Percentiles rank a stretch among this genome's conserved stretches.
phyloP scores from a whole-genome alignment of 345 rosid species.

The Eucalyptus regnans region DNA sequence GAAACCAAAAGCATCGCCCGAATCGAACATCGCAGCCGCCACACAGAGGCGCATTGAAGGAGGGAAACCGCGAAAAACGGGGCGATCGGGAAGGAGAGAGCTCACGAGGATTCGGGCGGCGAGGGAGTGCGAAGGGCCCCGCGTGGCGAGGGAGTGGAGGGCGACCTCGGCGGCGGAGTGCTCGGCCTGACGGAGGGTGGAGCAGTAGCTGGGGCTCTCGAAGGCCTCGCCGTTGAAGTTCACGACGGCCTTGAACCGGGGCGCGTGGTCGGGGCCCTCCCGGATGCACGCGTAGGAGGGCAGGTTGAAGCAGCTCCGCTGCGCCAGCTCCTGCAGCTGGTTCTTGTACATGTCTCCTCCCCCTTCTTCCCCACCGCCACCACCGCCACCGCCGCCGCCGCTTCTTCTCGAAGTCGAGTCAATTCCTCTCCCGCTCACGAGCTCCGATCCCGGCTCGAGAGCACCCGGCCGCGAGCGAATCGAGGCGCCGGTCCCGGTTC shows the following conservation, averaged over 20 bases:
- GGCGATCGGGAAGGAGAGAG: background rate
- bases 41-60: background rate
- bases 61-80: background rate
- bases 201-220: slow-evolving; percentile 87
- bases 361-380: background rate
- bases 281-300: slow-evolving; percentile 88
- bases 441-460: background rate
- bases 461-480: background rate
- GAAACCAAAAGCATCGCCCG: background rate
- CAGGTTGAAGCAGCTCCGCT: slow-evolving; percentile 96
- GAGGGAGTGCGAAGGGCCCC: slow-evolving; percentile 93
- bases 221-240: slow-evolving; percentile 97
- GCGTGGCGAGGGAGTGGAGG: slow-evolving; percentile 78
- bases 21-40: background rate
- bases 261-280: slow-evolving; percentile 99
- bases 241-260: slow-evolving; percentile 93
- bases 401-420: background rate
- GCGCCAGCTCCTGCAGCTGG: slow-evolving; percentile 99
- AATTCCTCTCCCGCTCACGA: background rate
- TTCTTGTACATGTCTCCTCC: slow-evolving; percentile 73
- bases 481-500: background rate
- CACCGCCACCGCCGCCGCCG: background rate
- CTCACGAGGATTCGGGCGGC: slow-evolving; percentile 95
- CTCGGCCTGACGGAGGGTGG: slow-evolving; percentile 99
- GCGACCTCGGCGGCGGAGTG: slow-evolving; percentile 99